A percentile compares a stretch with the other conserved stretches of the same genome.
Conservation (phyloP, 495 filamentous ascomycete species). For the Chaetomium cochliodes region DNA sequence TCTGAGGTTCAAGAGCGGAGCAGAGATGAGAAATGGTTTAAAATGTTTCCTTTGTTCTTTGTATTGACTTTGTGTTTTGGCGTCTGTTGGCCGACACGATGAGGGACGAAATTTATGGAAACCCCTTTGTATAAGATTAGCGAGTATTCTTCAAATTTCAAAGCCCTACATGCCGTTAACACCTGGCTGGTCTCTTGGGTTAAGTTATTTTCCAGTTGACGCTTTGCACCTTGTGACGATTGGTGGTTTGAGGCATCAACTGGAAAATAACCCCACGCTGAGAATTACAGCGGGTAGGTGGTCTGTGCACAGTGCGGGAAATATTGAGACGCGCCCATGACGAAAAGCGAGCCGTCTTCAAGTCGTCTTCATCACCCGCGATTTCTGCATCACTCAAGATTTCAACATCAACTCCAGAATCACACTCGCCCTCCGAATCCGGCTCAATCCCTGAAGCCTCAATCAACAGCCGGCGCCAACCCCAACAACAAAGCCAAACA, state of each 20-base stretch:
- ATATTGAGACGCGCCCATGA: not conserved
- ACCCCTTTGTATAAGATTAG: too few species aligned
- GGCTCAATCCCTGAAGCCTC: not conserved
- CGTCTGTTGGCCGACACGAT: not conserved
- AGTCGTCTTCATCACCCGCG: too few species aligned
- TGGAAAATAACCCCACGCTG: too few species aligned
- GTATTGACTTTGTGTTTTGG: not conserved
- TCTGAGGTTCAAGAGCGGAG: not conserved
- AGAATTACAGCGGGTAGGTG: not conserved
- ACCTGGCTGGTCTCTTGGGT: too few species aligned
- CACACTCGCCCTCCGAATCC: not conserved
- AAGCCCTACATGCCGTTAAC: too few species aligned
- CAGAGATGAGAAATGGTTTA: not conserved
- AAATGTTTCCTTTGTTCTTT: not conserved
- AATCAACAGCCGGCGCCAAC: not conserved
- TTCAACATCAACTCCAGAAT: not conserved
- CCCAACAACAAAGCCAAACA: not conserved
- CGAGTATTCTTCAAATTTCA: too few species aligned
- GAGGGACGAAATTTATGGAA: too few species aligned
- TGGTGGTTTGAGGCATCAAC: too few species aligned
- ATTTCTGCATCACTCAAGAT: not conserved
- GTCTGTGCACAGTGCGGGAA: not conserved
- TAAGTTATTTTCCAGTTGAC: too few species aligned
- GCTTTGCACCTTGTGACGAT: too few species aligned
- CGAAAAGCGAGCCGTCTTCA: not conserved